phyloP scores from a whole-genome alignment of 371 early-diverging fungal species.

The Sporodiniella umbellata region DNA sequence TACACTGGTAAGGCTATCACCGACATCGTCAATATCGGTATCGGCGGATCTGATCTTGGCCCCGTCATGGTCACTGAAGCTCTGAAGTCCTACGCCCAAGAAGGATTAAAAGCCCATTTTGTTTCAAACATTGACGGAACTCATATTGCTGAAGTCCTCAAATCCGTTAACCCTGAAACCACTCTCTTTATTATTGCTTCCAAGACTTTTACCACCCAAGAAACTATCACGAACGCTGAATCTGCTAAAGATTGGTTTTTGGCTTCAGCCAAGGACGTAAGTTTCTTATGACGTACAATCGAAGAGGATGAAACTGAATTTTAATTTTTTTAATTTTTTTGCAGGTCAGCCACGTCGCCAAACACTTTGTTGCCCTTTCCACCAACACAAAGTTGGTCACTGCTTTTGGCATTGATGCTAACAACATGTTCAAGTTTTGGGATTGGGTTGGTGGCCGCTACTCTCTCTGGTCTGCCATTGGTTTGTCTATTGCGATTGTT shows the following conservation, averaged over 20 bases:
- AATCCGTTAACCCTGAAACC: conserved; percentile 85
- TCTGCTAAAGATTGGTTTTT: conserved; percentile 96
- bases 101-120: conserved; percentile 85
- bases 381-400: conserved; percentile 92
- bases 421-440: conserved; percentile 99
- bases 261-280: conserved; percentile 75
- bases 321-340: conserved; percentile 11
- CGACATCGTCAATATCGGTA: conserved; percentile 98
- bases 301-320: conserved; percentile 2
- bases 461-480: conserved; percentile 99
- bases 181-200: conserved; percentile 96
- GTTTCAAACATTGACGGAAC: conserved; percentile 99
- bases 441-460: conserved; percentile 99
- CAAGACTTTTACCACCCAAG: conserved; percentile 99
- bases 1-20: conserved; percentile 93
- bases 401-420: conserved; percentile 88
- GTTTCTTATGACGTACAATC: conserved; percentile 17
- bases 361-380: conserved; percentile 98
- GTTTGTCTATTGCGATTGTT: conserved; percentile 93
- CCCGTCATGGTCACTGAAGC: conserved; percentile 99
- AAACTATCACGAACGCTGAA: conserved; percentile 97
- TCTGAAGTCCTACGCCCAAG: conserved; percentile 84
- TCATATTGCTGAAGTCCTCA: conserved; percentile 90
- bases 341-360: conserved; percentile 81
- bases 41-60: conserved; percentile 99